A percentile compares a stretch with the other conserved stretches of the same genome.
These are phyloP conservation scores for Hypoxylon subgilvum DNA, from an alignment of 495 filamentous ascomycete species.

Conservation along the genomic window DNA sequence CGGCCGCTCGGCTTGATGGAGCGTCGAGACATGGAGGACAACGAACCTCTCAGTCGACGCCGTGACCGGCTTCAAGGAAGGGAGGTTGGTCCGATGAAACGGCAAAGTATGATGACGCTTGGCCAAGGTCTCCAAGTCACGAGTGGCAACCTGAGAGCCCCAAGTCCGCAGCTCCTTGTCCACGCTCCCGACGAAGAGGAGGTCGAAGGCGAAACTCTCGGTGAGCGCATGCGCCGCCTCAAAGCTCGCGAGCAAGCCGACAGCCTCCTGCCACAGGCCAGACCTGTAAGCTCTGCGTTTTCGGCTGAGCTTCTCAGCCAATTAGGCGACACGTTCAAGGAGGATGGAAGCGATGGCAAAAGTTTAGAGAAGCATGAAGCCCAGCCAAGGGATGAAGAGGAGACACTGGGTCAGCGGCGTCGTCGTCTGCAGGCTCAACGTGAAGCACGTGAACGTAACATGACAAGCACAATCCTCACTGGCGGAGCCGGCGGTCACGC, in stretches of 20 bases:
- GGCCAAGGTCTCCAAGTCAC: slow-evolving; percentile 31
- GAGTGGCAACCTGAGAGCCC: slow-evolving; percentile 24
- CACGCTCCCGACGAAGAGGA: slow-evolving; percentile 56
- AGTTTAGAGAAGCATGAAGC: slow-evolving; percentile 43
- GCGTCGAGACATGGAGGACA: slow-evolving; percentile 83
- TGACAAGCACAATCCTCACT: slow-evolving; percentile 25
- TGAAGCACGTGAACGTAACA: slow-evolving; percentile 59
- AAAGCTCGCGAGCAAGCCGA: slow-evolving; percentile 55
- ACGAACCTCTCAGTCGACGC: slow-evolving; percentile 82
- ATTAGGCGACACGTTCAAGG: slow-evolving; percentile 61
- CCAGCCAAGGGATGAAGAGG: slow-evolving; percentile 66
- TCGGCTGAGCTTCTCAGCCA: slow-evolving; percentile 78
- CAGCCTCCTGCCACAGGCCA: slow-evolving; percentile 55
- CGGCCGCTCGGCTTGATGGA: slow-evolving; percentile 86
- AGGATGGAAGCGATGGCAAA: slow-evolving; percentile 37
- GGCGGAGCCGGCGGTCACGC: slow-evolving; percentile 9
- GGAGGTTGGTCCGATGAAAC: slow-evolving; percentile 45
- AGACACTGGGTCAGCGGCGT: slow-evolving; percentile 87
- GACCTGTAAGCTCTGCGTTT: slow-evolving; percentile 75
- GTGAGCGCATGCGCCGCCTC: slow-evolving; percentile 72
- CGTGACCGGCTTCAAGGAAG: slow-evolving; percentile 76
- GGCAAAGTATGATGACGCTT: slow-evolving; percentile 51
- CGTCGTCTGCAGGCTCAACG: slow-evolving; percentile 77
- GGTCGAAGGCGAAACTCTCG: slow-evolving; percentile 79
- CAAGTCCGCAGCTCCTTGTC: slow-evolving; percentile 39